Evolutionary conservation across 2,329 filamentous ascomycete genomes (phyloP).

Genomic region (Hypomyces rosellus): DNA sequence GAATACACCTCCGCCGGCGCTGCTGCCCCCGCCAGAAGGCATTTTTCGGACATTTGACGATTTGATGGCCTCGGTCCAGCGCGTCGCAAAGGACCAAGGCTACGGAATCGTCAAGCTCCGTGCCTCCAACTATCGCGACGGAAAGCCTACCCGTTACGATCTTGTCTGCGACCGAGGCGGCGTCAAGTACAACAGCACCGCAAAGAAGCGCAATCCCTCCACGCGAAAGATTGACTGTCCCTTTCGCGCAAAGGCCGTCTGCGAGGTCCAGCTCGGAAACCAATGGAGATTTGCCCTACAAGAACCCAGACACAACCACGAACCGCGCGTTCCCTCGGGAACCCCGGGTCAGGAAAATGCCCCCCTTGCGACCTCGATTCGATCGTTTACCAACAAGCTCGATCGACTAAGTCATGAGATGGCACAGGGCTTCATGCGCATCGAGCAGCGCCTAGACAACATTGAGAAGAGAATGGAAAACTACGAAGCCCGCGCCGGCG

Average conservation of each 20-base stretch:
- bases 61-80: conserved; percentile 51
- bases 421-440: conserved; percentile 43
- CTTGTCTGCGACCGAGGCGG: conserved; percentile 57
- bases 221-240: conserved; percentile 60
- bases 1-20: conserved; percentile 40
- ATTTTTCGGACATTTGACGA: conserved; percentile 56
- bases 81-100: conserved; percentile 55
- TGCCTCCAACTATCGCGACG: conserved; percentile 57
- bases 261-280: conserved; percentile 55
- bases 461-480: conserved; percentile 51
- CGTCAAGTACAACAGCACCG: conserved; percentile 59
- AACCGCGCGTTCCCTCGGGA: conserved; percentile 49
- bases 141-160: conserved; percentile 56
- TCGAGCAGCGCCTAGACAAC: conserved; percentile 44
- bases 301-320: conserved; percentile 55
- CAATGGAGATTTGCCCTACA: conserved; percentile 60
- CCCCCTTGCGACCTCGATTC: conserved; percentile 50
- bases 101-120: conserved; percentile 58
- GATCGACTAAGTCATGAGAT: conserved; percentile 54
- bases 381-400: conserved; percentile 53
- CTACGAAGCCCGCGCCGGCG: conserved; percentile 40
- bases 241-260: conserved; percentile 58
- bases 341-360: conserved; percentile 52
- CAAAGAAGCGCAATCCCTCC: conserved; percentile 58
- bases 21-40: conserved; percentile 52